A percentile compares a stretch with the other conserved stretches of the same genome.
Evolutionary conservation across 2,329 filamentous ascomycete genomes (phyloP).

Genomic region (Fulvia fulva): DNA sequence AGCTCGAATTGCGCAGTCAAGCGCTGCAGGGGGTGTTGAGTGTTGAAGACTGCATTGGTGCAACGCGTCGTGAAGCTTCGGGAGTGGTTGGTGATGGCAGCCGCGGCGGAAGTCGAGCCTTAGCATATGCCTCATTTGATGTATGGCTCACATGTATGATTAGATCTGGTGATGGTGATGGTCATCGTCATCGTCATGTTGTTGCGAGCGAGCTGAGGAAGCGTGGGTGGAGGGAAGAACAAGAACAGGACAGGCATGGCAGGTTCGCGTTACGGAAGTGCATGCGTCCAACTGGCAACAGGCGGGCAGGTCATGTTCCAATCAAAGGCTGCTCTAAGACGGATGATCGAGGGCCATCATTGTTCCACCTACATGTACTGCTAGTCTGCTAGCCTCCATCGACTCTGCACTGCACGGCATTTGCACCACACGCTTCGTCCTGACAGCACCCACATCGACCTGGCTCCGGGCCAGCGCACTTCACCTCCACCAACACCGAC

Average conservation of each 20-base stretch:
- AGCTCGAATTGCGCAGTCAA: too few relatives aligned
- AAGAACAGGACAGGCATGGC: too few relatives aligned
- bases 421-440: constrained; percentile 2
- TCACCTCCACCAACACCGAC: neutral
- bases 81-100: too few relatives aligned
- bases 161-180: neutral
- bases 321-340: neutral
- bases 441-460: constrained; percentile 6
- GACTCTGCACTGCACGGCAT: neutral
- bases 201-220: neutral
- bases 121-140: too few relatives aligned
- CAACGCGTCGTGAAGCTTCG: too few relatives aligned
- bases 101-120: too few relatives aligned
- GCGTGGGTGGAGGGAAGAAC: too few relatives aligned
- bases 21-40: too few relatives aligned
- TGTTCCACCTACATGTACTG: neutral
- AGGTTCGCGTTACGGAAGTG: neutral
- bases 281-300: neutral
- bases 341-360: neutral
- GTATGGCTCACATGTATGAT: neutral
- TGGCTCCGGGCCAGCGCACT: constrained; percentile 9
- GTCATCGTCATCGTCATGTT: too few relatives aligned
- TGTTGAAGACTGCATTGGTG: too few relatives aligned
- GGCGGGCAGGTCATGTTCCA: neutral
- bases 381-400: neutral